phyloP scores from a whole-genome alignment of 306 rosid genomes.

The Pyrus bretschneideri region DNA sequence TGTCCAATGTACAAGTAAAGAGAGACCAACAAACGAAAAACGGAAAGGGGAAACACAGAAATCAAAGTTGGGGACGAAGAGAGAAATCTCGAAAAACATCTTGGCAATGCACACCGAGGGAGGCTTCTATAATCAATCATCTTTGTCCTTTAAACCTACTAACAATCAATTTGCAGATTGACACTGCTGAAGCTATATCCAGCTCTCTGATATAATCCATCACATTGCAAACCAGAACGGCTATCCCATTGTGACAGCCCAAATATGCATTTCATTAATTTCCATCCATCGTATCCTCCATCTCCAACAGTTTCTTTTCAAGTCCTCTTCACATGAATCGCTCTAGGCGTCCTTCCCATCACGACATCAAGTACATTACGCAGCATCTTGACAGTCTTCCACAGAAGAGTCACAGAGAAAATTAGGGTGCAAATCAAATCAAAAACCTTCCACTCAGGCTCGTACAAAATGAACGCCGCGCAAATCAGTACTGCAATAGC shows the following conservation, averaged over 20 bases:
- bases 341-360: constrained; percentile 75
- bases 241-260: constrained; percentile 71
- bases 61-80: background rate
- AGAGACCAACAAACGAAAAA: background rate
- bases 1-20: background rate
- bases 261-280: constrained; percentile 72
- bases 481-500: constrained; percentile 75
- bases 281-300: constrained; percentile 65
- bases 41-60: too few relatives aligned
- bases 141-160: constrained; percentile 6
- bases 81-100: background rate
- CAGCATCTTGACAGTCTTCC: constrained; percentile 55
- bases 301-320: constrained; percentile 49
- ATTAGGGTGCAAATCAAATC: constrained; percentile 61
- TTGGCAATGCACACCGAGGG: background rate
- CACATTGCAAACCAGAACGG: constrained; percentile 62
- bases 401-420: constrained; percentile 54
- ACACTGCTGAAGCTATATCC: constrained; percentile 67
- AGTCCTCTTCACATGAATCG: constrained; percentile 58
- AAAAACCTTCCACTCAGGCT: constrained; percentile 57
- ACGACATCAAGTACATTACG: constrained; percentile 57
- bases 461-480: constrained; percentile 64
- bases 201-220: constrained; percentile 50
- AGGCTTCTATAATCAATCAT: background rate
- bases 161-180: constrained; percentile 66